Percentiles rank a stretch among this genome's conserved stretches.
Conservation (phyloP, 23 red algal species). For the Gracilaria domingensis region DNA sequence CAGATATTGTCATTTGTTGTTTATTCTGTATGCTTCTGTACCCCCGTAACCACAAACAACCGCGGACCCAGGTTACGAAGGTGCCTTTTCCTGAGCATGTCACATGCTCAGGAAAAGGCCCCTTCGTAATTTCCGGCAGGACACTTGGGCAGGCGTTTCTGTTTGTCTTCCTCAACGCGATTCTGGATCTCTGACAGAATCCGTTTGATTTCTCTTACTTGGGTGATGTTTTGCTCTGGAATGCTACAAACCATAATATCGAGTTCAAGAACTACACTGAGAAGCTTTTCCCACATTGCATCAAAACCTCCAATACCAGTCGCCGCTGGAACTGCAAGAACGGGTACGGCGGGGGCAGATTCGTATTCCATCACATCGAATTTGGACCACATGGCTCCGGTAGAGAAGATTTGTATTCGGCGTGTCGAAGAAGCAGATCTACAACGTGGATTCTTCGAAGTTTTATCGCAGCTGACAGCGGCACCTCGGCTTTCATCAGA, state of each 20-base stretch:
- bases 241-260: not conserved
- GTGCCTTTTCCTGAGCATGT: no score
- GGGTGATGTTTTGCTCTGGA: no score
- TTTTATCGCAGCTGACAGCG: conserved; percentile 66
- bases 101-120: no score
- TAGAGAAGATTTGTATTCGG: conserved; percentile 14
- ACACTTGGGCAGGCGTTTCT: no score
- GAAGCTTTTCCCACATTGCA: not conserved
- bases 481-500: conserved; percentile 42
- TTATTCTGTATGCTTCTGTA: no score
- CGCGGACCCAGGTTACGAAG: no score
- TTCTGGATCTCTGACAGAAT: no score
- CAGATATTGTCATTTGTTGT: no score
- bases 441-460: conserved; percentile 58
- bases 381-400: not conserved
- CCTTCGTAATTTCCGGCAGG: no score
- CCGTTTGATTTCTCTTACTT: no score
- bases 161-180: no score
- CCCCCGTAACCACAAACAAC: no score
- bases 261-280: not conserved
- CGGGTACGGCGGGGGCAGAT: not conserved
- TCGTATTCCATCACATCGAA: not conserved
- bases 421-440: conserved; percentile 34
- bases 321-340: not conserved
- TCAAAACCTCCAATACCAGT: not conserved